Conservation (phyloP, 2,329 filamentous ascomycete species). For the Phialocephala subalpina region DNA sequence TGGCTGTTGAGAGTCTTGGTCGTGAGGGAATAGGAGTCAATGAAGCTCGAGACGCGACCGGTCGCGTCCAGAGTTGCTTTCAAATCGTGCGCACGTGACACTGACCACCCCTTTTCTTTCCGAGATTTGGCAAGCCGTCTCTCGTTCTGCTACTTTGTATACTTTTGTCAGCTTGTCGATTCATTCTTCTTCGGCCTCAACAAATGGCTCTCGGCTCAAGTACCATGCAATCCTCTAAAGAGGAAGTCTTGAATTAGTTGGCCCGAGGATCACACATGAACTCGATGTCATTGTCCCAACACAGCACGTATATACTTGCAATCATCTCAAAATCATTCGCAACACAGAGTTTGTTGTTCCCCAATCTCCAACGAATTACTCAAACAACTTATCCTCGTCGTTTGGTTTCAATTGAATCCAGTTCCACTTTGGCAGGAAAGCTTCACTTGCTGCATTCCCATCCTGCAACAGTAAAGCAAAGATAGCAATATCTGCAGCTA, state of each 20-base stretch:
- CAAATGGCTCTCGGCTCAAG: background rate
- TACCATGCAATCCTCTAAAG: background rate
- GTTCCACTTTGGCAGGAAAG: too few relatives aligned
- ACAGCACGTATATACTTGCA: too few relatives aligned
- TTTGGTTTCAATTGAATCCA: too few relatives aligned
- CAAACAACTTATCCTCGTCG: too few relatives aligned
- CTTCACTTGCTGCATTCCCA: too few relatives aligned
- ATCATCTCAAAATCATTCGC: too few relatives aligned
- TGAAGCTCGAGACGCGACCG: too few relatives aligned
- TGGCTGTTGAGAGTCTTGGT: constrained; percentile 5
- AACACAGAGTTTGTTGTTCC: too few relatives aligned
- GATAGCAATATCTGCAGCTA: constrained; percentile 1
- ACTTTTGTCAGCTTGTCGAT: background rate
- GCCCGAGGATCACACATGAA: too few relatives aligned
- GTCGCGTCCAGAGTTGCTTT: background rate
- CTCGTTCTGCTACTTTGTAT: background rate
- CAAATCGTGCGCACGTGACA: background rate
- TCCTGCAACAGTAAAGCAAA: background rate
- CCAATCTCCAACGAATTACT: too few relatives aligned
- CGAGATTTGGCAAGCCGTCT: background rate
- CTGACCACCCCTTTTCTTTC: background rate
- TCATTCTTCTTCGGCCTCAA: background rate
- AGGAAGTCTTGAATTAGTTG: background rate
- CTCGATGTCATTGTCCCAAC: too few relatives aligned
- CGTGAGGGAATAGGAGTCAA: too few relatives aligned